These are phyloP conservation scores for Pythium chondricola DNA, from an alignment of 352 stramenopile genomes.

Conservation along the genomic window DNA sequence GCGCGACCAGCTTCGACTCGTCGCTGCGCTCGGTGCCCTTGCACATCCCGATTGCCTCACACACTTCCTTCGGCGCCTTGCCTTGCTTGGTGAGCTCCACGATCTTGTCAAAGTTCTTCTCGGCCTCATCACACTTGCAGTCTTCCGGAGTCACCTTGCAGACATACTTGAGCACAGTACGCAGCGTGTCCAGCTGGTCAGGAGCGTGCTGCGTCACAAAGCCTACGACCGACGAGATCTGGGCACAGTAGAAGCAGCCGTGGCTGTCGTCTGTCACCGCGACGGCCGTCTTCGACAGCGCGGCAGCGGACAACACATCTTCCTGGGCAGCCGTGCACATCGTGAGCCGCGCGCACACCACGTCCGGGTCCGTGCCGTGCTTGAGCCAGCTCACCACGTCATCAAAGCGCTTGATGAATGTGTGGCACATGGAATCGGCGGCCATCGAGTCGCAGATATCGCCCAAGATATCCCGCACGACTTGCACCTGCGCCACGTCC, in stretches of 20 bases:
- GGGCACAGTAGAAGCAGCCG: slow-evolving; percentile 45
- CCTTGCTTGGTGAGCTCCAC: slow-evolving; percentile 45
- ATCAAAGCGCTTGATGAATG: slow-evolving; percentile 69
- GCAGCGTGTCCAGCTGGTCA: slow-evolving; percentile 34
- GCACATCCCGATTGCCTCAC: slow-evolving; percentile 34
- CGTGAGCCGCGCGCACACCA: slow-evolving; percentile 46
- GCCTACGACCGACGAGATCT: slow-evolving; percentile 30
- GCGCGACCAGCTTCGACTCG: not conserved
- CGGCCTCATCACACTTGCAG: slow-evolving; percentile 40
- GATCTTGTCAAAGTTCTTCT: slow-evolving; percentile 54
- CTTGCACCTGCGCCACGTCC: slow-evolving; percentile 51
- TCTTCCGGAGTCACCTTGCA: slow-evolving; percentile 34
- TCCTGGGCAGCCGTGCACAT: slow-evolving; percentile 41
- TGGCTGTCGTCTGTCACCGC: slow-evolving; percentile 4
- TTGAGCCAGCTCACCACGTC: slow-evolving; percentile 74
- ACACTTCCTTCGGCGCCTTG: slow-evolving; percentile 39
- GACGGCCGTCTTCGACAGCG: not conserved
- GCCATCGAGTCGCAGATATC: slow-evolving; percentile 71
- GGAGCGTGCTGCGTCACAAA: slow-evolving; percentile 33
- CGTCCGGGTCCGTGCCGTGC: slow-evolving; percentile 50
- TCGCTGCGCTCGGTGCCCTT: slow-evolving; percentile 2
- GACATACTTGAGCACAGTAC: slow-evolving; percentile 30
- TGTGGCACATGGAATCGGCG: slow-evolving; percentile 70
- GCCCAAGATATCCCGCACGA: slow-evolving; percentile 66
- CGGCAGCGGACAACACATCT: slow-evolving; percentile 3